phyloP scores from a whole-genome alignment of 805 yeast species.

The Starmerella floris region DNA sequence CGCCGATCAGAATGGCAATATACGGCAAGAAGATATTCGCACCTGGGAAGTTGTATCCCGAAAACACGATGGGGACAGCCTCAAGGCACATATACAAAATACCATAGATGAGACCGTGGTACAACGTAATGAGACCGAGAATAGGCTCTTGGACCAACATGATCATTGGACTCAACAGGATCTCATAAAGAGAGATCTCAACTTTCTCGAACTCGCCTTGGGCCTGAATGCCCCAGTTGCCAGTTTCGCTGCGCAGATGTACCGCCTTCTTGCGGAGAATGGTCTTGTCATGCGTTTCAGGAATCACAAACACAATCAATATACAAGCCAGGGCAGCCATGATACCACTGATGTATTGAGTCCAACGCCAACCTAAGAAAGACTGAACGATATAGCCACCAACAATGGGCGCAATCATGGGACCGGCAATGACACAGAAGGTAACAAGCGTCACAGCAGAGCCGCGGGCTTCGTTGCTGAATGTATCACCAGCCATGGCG shows the following conservation, averaged over 20 bases:
- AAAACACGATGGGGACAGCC: constrained; percentile 31
- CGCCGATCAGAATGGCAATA: constrained; percentile 62
- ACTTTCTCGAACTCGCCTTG: constrained; percentile 36
- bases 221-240: constrained; percentile 73
- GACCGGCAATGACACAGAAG: constrained; percentile 56
- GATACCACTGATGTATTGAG: constrained; percentile 56
- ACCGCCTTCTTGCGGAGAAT: constrained; percentile 51
- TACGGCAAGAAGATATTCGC: constrained; percentile 61
- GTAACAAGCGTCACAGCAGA: constrained; percentile 59
- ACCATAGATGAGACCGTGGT: constrained; percentile 33
- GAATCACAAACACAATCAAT: constrained; percentile 34
- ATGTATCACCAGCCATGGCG: constrained; percentile 76
- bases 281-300: constrained; percentile 63
- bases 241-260: constrained; percentile 49
- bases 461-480: constrained; percentile 54
- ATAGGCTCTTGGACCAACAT: constrained; percentile 31
- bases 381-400: constrained; percentile 54
- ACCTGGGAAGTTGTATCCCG: constrained; percentile 53
- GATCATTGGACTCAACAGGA: constrained; percentile 23
- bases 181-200: constrained; percentile 19
- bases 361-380: constrained; percentile 74
- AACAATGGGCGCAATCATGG: constrained; percentile 67
- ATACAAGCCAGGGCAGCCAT: constrained; percentile 36
- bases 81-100: constrained; percentile 30
- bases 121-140: constrained; percentile 28